These are phyloP conservation scores for Jamesozyma rosinii DNA, from an alignment of 805 yeast species.

Conservation along the genomic window DNA sequence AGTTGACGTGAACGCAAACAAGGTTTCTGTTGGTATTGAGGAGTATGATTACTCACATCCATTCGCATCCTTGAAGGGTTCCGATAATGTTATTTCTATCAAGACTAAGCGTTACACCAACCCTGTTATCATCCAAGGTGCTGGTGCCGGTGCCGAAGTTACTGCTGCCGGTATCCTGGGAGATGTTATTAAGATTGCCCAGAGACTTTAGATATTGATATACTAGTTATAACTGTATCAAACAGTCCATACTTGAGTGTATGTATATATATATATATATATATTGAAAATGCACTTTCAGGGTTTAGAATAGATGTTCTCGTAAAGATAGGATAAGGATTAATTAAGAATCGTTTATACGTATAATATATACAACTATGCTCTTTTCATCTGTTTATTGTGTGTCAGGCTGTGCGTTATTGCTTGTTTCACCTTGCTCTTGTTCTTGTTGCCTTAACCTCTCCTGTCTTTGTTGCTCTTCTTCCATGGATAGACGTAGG, in stretches of 20 bases:
- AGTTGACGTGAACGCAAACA: slow-evolving; percentile 63
- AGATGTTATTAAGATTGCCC: slow-evolving; percentile 85
- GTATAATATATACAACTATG: background rate
- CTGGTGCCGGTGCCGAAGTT: slow-evolving; percentile 80
- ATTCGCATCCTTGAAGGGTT: slow-evolving; percentile 89
- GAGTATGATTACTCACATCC: slow-evolving; percentile 87
- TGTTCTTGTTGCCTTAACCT: slow-evolving; percentile 41
- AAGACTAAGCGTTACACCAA: slow-evolving; percentile 84
- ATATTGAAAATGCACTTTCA: no score
- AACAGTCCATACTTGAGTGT: no score
- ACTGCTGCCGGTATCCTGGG: slow-evolving; percentile 88
- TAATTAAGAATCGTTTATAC: background rate
- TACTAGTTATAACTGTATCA: background rate
- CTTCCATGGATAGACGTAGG: slow-evolving; percentile 85
- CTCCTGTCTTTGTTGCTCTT: slow-evolving; percentile 86
- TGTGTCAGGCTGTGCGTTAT: background rate
- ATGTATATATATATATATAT: no score
- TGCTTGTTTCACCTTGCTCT: slow-evolving; percentile 3
- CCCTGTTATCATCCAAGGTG: slow-evolving; percentile 95
- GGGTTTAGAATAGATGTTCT: no score
- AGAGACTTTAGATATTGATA: slow-evolving; percentile 50
- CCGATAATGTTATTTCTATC: slow-evolving; percentile 91
- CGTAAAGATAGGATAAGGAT: no score
- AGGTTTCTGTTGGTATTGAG: slow-evolving; percentile 78
- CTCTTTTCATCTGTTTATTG: slow-evolving; percentile 1